phyloP scores from a whole-genome alignment of 129 eudicot species.

The Cynara cardunculus region DNA sequence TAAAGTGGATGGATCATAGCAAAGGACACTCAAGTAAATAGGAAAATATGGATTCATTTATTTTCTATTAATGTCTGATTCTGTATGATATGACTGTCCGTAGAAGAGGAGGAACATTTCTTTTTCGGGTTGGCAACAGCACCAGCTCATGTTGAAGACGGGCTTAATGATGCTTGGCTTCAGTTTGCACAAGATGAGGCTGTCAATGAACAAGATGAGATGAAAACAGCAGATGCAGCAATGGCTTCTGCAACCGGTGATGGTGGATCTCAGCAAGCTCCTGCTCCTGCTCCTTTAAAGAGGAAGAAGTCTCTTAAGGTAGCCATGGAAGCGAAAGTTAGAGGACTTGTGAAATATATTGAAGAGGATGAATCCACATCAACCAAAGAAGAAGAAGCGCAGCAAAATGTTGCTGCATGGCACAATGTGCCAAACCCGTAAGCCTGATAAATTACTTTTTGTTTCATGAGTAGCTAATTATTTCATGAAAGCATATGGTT shows the following conservation, averaged over 20 bases:
- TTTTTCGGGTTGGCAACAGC: conserved; percentile 99
- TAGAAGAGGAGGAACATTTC: conserved; percentile 69
- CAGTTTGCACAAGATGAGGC: conserved; percentile 79
- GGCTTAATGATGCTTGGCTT: conserved; percentile 98
- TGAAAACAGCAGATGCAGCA: conserved; percentile 44
- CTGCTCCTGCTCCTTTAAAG: conserved; percentile 32
- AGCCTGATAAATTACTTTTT: conserved; percentile 23
- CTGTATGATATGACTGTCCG: conserved; percentile 5
- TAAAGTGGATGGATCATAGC: too few species aligned
- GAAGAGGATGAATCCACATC: conserved; percentile 55
- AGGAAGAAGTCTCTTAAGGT: conserved; percentile 54
- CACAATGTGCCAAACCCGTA: conserved; percentile 99
- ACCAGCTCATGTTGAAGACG: conserved; percentile 98
- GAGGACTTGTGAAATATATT: conserved; percentile 68
- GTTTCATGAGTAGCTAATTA: neutral
- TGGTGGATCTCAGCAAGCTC: conserved; percentile 79
- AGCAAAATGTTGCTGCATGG: conserved; percentile 91
- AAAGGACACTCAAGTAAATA: neutral
- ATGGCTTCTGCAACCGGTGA: conserved; percentile 69
- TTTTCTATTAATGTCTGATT: neutral
- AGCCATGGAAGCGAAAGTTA: conserved; percentile 92
- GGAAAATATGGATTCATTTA: neutral
- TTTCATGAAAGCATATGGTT: neutral
- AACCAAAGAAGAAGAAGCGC: conserved; percentile 38
- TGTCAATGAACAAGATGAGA: conserved; percentile 44